Conservation (phyloP, 768 basidiomycete genomes). For the Hypholoma fasciculare region DNA sequence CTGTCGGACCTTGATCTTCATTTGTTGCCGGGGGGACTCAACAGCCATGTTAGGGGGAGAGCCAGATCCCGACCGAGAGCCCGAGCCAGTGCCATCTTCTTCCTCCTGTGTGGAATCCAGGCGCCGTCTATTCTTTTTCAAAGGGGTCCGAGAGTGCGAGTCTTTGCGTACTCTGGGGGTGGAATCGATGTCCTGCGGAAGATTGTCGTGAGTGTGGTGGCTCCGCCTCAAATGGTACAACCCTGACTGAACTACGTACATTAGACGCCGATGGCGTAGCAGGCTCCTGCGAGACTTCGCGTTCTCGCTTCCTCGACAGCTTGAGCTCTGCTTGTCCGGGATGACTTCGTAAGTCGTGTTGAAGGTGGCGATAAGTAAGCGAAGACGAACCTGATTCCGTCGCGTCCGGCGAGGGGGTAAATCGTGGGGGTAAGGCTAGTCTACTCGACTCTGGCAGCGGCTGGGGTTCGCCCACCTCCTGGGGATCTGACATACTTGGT, state of each 20-base stretch:
- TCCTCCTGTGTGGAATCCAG: conserved; percentile 68
- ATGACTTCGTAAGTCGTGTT: conserved; percentile 12
- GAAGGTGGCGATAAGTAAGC: conserved; percentile 17
- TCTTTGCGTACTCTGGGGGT: conserved; percentile 46
- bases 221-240: background rate
- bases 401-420: conserved; percentile 47
- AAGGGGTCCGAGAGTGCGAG: conserved; percentile 54
- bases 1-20: conserved; percentile 71
- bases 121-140: conserved; percentile 73
- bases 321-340: conserved; percentile 37
- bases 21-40: conserved; percentile 74
- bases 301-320: conserved; percentile 69
- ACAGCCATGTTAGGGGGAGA: conserved; percentile 40
- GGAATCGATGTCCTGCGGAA: conserved; percentile 41
- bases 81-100: conserved; percentile 40
- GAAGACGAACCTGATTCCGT: conserved; percentile 41
- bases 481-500: conserved; percentile 24
- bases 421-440: conserved; percentile 29
- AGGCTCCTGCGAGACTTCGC: conserved; percentile 78
- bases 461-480: conserved; percentile 13
- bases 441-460: conserved; percentile 8
- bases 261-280: conserved; percentile 43
- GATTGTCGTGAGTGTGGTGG: conserved; percentile 2
- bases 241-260: conserved; percentile 25
- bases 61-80: conserved; percentile 42